These are phyloP conservation scores for Fusarium acutatum DNA, from an alignment of 2,329 filamentous ascomycete species.

Conservation along the genomic window DNA sequence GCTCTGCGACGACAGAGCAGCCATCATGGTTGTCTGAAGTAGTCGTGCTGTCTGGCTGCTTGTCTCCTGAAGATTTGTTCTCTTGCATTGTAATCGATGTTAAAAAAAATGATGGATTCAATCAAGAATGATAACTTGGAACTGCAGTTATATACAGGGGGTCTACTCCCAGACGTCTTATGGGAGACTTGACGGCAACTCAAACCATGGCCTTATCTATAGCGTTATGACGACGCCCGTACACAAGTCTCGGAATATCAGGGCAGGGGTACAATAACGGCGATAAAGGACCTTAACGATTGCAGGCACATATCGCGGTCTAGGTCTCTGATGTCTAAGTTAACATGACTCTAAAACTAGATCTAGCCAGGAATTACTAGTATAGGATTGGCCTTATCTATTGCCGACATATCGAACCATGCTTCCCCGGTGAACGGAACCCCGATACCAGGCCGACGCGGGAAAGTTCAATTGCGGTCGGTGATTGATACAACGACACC, in stretches of 20 bases:
- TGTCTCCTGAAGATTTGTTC: accelerated
- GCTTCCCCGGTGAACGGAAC: background rate
- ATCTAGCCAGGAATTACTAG: background rate
- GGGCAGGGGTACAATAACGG: too few relatives aligned
- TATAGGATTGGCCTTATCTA: background rate
- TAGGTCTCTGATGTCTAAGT: accelerated
- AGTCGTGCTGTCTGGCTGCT: accelerated
- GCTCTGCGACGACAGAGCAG: background rate
- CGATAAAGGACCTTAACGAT: background rate
- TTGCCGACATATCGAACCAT: background rate
- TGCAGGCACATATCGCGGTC: background rate
- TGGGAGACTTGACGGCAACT: too few relatives aligned
- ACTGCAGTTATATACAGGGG: background rate
- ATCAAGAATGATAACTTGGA: background rate
- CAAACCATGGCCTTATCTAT: background rate
- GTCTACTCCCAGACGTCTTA: background rate
- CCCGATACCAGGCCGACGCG: background rate
- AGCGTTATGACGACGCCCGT: background rate
- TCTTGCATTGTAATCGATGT: background rate
- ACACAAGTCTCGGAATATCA: too few relatives aligned
- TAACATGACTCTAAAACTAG: background rate
- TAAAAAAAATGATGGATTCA: accelerated
- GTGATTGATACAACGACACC: background rate
- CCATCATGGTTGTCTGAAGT: background rate
- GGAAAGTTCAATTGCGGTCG: accelerated